These are phyloP conservation scores for Sechiopsis laciniata DNA, from an alignment of 306 rosid species.

Conservation along the genomic window DNA sequence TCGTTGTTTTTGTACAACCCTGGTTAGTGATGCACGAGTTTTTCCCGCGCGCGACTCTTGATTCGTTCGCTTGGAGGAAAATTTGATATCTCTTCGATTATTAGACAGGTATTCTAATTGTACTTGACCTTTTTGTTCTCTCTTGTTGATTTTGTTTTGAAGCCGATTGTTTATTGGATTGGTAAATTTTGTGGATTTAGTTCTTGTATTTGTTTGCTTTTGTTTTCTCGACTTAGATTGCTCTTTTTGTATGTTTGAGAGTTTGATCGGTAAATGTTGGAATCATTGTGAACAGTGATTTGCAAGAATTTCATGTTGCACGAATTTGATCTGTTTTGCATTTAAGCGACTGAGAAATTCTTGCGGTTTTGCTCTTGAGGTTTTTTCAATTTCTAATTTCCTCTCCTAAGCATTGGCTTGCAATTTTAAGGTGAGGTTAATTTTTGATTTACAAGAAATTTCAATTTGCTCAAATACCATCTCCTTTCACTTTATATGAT, in stretches of 20 bases:
- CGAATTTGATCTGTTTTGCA: not conserved
- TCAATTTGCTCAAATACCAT: not conserved
- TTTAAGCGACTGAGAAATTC: not conserved
- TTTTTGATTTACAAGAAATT: not conserved
- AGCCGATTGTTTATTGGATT: not conserved
- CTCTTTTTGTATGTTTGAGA: not conserved
- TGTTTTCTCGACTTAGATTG: not conserved
- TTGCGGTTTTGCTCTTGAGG: not conserved
- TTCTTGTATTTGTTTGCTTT: not conserved
- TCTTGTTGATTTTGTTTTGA: not conserved
- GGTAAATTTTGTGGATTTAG: not conserved
- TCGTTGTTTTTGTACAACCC: no score
- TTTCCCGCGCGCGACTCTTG: not conserved
- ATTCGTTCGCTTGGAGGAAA: not conserved
- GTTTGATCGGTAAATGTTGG: not conserved
- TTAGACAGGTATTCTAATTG: not conserved
- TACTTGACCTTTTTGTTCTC: not conserved
- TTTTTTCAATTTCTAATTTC: not conserved
- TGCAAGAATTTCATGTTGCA: not conserved
- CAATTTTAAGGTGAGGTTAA: not conserved
- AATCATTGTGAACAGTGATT: constrained; percentile 1
- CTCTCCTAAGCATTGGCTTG: not conserved
- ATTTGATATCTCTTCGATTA: not conserved
- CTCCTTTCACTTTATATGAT: not conserved
- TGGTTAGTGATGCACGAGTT: no score